Conservation (phyloP, 257 asterid species). For the Solanum ahanhuiri region DNA sequence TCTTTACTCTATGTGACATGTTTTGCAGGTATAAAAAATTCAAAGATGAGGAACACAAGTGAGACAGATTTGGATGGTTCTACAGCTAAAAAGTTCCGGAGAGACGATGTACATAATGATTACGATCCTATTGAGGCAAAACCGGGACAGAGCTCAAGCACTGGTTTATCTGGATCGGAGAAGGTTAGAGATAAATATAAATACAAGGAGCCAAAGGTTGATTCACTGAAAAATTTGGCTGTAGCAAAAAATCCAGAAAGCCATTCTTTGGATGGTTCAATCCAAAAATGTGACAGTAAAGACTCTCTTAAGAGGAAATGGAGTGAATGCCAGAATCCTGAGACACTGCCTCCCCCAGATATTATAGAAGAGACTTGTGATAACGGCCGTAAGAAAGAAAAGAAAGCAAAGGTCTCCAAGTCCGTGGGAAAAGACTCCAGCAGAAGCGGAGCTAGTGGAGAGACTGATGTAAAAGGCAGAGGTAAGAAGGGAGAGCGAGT, state of each 20-base stretch:
- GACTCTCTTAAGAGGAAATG: conserved; percentile 44
- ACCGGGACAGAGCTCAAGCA: conserved; percentile 41
- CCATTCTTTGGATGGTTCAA: conserved; percentile 32
- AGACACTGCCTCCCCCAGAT: conserved; percentile 28
- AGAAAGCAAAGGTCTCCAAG: conserved; percentile 62
- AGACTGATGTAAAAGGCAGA: conserved; percentile 29
- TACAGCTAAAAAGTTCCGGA: conserved; percentile 58
- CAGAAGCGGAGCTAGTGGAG: conserved; percentile 33
- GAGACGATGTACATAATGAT: conserved; percentile 34
- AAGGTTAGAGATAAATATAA: not conserved
- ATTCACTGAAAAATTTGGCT: conserved; percentile 28
- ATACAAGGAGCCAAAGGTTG: conserved; percentile 14
- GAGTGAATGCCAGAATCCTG: conserved; percentile 25
- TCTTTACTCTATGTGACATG: not conserved
- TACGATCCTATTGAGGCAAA: conserved; percentile 48
- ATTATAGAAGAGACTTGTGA: conserved; percentile 33
- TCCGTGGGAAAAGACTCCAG: conserved; percentile 50
- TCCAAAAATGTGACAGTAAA: conserved; percentile 32
- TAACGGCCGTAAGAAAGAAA: conserved; percentile 49
- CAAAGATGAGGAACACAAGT: conserved; percentile 44
- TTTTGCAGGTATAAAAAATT: conserved; percentile 29
- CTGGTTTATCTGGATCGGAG: conserved; percentile 15
- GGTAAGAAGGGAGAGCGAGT: conserved; percentile 26
- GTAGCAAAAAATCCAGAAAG: conserved; percentile 23
- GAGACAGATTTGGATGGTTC: conserved; percentile 47